These are phyloP conservation scores for Vishniacozyma victoriae DNA, from an alignment of 768 basidiomycete species.

Conservation along the genomic window DNA sequence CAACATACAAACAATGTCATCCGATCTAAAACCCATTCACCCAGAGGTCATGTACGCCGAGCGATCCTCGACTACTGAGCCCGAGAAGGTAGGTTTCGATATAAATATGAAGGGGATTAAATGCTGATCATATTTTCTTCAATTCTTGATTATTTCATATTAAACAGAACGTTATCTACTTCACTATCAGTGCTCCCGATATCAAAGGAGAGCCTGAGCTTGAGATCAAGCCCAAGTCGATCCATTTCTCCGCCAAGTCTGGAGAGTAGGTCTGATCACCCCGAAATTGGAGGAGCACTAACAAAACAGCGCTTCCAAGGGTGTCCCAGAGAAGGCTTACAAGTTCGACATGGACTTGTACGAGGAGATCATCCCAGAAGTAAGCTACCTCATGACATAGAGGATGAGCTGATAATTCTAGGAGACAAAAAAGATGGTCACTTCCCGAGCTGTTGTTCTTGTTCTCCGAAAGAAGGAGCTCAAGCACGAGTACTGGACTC, in stretches of 20 bases:
- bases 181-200: conserved; percentile 54
- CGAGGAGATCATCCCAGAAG: conserved; percentile 70
- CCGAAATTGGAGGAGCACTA: neutral
- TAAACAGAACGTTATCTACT: conserved; percentile 73
- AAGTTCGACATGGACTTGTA: conserved; percentile 71
- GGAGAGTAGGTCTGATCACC: conserved; percentile 37
- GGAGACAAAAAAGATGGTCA: conserved; percentile 59
- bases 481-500: conserved; percentile 79
- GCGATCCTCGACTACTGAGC: conserved; percentile 63
- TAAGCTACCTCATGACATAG: no score
- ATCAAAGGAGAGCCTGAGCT: conserved; percentile 46
- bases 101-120: neutral
- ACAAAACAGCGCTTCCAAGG: conserved; percentile 42
- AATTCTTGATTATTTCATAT: neutral
- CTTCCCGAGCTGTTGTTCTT: conserved; percentile 62
- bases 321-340: conserved; percentile 59
- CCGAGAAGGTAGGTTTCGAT: conserved; percentile 58
- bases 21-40: conserved; percentile 49
- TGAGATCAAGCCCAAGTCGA: conserved; percentile 42
- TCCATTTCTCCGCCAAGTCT: conserved; percentile 47
- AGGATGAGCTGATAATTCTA: conserved; percentile 36
- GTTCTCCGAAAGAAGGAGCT: conserved; percentile 74
- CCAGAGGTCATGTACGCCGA: conserved; percentile 96
- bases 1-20: no score
- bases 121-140: neutral